These are phyloP conservation scores for Cladobotryum mycophilum DNA, from an alignment of 2,329 filamentous ascomycete genomes.

Conservation along the genomic window DNA sequence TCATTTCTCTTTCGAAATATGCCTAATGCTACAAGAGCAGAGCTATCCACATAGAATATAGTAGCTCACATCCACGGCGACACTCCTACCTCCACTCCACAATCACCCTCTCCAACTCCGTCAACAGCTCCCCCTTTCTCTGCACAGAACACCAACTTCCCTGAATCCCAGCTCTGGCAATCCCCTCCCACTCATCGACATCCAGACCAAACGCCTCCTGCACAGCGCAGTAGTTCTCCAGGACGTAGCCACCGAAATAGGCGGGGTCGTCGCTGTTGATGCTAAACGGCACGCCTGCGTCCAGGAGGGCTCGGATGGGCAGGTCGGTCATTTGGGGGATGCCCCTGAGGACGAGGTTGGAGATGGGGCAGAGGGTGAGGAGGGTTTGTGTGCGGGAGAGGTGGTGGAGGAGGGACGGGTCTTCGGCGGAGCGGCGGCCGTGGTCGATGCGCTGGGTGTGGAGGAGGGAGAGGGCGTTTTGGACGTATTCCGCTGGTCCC, in stretches of 20 bases:
- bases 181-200: conserved; percentile 59
- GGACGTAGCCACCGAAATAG: conserved; percentile 69
- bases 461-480: conserved; percentile 55
- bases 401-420: conserved; percentile 50
- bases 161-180: conserved; percentile 55
- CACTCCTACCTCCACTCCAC: not conserved
- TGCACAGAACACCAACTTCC: conserved; percentile 63
- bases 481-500: conserved; percentile 61
- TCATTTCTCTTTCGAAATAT: too few relatives aligned
- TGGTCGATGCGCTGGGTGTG: conserved; percentile 66
- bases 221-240: conserved; percentile 67
- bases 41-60: too few relatives aligned
- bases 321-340: conserved; percentile 25
- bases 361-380: conserved; percentile 66
- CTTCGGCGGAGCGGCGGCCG: conserved; percentile 59
- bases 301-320: conserved; percentile 57
- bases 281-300: conserved; percentile 59
- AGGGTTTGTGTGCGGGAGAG: conserved; percentile 53
- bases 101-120: conserved; percentile 31
- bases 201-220: conserved; percentile 63
- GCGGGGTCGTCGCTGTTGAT: conserved; percentile 71
- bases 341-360: conserved; percentile 50
- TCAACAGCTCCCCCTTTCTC: conserved; percentile 55
- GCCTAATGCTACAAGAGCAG: too few relatives aligned
- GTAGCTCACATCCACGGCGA: too few relatives aligned